These are phyloP conservation scores for Adansonia gregorii DNA, from an alignment of 441 rosid species.

Conservation along the genomic window DNA sequence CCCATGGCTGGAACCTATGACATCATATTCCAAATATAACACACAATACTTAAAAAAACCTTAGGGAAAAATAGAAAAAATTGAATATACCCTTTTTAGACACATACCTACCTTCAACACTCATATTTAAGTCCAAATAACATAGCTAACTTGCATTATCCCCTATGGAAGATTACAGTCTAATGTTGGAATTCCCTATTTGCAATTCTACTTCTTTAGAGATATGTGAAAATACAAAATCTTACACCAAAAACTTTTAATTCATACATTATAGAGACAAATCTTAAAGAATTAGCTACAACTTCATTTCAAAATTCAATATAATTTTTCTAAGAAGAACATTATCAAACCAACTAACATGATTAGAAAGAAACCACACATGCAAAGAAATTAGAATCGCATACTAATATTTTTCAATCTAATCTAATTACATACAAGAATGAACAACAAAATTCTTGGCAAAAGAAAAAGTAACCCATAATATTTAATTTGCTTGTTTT, in stretches of 20 bases:
- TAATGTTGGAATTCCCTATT: background rate
- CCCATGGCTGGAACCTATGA: conserved; percentile 95
- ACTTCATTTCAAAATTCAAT: background rate
- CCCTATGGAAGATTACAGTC: background rate
- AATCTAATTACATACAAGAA: background rate
- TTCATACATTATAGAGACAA: background rate
- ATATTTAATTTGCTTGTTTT: background rate
- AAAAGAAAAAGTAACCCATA: background rate
- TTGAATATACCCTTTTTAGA: no score
- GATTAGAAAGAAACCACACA: background rate
- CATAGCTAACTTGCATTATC: background rate
- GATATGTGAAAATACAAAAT: background rate
- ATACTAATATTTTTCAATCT: conserved; percentile 14
- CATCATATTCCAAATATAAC: conserved; percentile 15
- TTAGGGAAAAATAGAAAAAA: no score
- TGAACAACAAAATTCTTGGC: background rate
- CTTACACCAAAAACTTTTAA: background rate
- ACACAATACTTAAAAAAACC: background rate
- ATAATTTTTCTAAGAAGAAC: background rate
- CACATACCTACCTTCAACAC: no score
- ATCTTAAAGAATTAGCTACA: background rate
- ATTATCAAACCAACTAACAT: background rate
- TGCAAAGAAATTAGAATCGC: background rate
- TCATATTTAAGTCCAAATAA: no score
- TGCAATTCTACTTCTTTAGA: background rate